Evolutionary conservation across 495 filamentous ascomycete species (phyloP).

Genomic region (Aspergillus kassunensis): DNA sequence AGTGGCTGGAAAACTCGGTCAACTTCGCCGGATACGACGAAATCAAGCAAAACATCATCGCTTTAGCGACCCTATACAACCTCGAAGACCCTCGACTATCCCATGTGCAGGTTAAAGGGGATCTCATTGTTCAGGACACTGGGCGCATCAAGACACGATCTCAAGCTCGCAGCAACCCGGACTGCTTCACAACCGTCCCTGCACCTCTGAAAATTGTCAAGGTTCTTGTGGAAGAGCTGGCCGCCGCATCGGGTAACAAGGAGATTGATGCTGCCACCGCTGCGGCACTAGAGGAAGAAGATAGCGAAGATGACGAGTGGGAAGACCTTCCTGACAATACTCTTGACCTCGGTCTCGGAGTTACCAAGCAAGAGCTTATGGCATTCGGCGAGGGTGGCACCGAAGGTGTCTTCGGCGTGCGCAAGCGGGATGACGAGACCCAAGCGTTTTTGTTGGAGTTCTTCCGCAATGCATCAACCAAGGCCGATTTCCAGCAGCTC

Average conservation of each 20-base stretch:
- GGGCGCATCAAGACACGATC: constrained; percentile 91
- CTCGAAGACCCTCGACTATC: constrained; percentile 78
- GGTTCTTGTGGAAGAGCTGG: constrained; percentile 85
- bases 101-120: constrained; percentile 82
- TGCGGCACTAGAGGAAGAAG: constrained; percentile 51
- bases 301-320: constrained; percentile 72
- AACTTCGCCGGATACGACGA: constrained; percentile 96
- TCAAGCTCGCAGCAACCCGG: constrained; percentile 77
- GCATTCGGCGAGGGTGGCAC: constrained; percentile 58
- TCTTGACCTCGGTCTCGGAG: constrained; percentile 65
- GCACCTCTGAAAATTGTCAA: constrained; percentile 94
- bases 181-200: constrained; percentile 82
- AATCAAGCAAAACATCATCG: constrained; percentile 93
- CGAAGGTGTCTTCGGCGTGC: constrained; percentile 49
- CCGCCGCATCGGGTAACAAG: constrained; percentile 52
- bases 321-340: constrained; percentile 73
- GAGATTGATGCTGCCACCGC: constrained; percentile 53
- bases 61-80: constrained; percentile 81
- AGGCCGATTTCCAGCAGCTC: constrained; percentile 70
- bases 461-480: constrained; percentile 68
- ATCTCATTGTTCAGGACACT: constrained; percentile 76
- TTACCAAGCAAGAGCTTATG: constrained; percentile 75
- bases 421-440: constrained; percentile 86
- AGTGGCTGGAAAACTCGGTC: constrained; percentile 95
- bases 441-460: constrained; percentile 78